Percentiles rank a stretch among this genome's conserved stretches.
These are phyloP conservation scores for Colletotrichum graminicola DNA, from an alignment of 2,329 filamentous ascomycete genomes.

Conservation along the genomic window DNA sequence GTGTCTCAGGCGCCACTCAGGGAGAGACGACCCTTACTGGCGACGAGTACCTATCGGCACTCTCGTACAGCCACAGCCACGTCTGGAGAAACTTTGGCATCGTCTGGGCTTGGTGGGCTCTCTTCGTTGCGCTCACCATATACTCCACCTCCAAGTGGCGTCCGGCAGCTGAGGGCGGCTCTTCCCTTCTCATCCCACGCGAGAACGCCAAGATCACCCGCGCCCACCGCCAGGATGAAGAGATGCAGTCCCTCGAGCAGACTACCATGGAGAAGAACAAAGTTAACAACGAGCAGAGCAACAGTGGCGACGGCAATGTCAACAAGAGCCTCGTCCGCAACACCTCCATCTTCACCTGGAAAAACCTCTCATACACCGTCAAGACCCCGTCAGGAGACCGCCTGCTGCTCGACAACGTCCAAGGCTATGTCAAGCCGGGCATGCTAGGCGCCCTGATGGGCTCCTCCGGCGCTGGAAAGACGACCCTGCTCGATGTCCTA, in stretches of 20 bases:
- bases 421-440: conserved; percentile 85
- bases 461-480: conserved; percentile 86
- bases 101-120: conserved; percentile 71
- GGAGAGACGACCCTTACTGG: conserved; percentile 65
- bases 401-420: conserved; percentile 80
- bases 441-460: conserved; percentile 86
- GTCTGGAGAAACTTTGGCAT: conserved; percentile 73
- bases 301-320: conserved; percentile 45
- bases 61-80: conserved; percentile 65
- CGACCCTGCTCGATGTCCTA: conserved; percentile 84
- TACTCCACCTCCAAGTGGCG: conserved; percentile 69
- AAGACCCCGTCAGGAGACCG: conserved; percentile 72
- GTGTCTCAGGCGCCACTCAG: conserved; percentile 65
- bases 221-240: conserved; percentile 59
- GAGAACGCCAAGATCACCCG: conserved; percentile 62
- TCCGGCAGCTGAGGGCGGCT: conserved; percentile 62
- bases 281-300: conserved; percentile 60
- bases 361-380: conserved; percentile 78
- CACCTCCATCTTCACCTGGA: conserved; percentile 80
- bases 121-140: conserved; percentile 71
- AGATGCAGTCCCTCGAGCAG: conserved; percentile 52
- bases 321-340: conserved; percentile 66
- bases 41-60: conserved; percentile 67
- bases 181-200: conserved; percentile 71
- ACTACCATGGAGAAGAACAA: conserved; percentile 52